These are phyloP conservation scores for Podila epicladia DNA, from an alignment of 192 early-diverging fungal species.

Conservation along the genomic window DNA sequence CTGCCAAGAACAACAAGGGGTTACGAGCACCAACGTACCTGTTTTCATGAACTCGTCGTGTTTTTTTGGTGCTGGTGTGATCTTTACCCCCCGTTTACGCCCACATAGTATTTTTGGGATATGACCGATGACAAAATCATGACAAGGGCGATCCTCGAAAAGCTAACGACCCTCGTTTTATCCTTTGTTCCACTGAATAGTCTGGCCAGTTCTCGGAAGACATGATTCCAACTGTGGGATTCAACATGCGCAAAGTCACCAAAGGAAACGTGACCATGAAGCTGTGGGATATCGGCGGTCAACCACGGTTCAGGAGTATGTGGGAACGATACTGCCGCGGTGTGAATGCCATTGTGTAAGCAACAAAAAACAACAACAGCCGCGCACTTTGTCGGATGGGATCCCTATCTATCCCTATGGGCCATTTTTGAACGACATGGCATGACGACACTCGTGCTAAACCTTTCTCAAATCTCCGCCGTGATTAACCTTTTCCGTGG, in stretches of 20 bases:
- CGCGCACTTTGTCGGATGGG: neutral
- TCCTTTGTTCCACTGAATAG: constrained; percentile 23
- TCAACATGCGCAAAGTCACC: constrained; percentile 97
- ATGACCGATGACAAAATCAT: neutral
- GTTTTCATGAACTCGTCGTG: too few relatives aligned
- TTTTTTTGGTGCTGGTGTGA: too few relatives aligned
- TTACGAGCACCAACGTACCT: too few relatives aligned
- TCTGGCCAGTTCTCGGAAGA: constrained; percentile 89
- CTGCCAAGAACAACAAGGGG: too few relatives aligned
- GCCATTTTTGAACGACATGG: too few relatives aligned
- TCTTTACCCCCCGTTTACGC: too few relatives aligned
- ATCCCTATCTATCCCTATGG: too few relatives aligned
- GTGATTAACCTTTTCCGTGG: too few relatives aligned
- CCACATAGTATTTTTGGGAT: neutral
- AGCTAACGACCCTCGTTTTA: constrained; percentile 1
- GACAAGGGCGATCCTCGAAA: neutral
- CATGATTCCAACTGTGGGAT: constrained; percentile 97
- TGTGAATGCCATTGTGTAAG: constrained; percentile 98
- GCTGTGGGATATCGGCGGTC: constrained; percentile 99
- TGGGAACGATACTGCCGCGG: constrained; percentile 91
- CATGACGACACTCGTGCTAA: too few relatives aligned
- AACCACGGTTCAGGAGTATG: constrained; percentile 97
- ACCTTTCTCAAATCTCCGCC: too few relatives aligned
- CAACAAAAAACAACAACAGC: neutral
- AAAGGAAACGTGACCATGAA: constrained; percentile 98